A percentile compares a stretch with the other conserved stretches of the same genome.
These are phyloP conservation scores for Colletotrichum lentis DNA, from an alignment of 2,329 filamentous ascomycete species.

Conservation along the genomic window DNA sequence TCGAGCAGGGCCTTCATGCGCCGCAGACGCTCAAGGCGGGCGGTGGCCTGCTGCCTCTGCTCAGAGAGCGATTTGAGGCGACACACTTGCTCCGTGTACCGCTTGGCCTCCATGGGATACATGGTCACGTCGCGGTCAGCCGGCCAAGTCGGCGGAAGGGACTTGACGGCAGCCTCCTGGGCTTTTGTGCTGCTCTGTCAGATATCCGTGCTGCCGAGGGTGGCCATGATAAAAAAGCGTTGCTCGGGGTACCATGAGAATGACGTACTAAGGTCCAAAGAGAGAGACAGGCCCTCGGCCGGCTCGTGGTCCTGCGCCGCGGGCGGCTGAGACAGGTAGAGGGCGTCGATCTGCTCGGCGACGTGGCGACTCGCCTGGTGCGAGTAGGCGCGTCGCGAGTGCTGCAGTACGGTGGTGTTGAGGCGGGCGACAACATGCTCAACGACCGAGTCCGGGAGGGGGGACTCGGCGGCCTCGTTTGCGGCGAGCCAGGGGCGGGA, in stretches of 20 bases:
- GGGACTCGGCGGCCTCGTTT: conserved; percentile 54
- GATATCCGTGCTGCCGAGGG: background rate
- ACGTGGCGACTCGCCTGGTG: conserved; percentile 75
- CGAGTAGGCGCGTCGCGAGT: conserved; percentile 71
- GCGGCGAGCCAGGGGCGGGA: conserved; percentile 61
- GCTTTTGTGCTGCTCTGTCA: conserved; percentile 44
- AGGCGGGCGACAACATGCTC: conserved; percentile 66
- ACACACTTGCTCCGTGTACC: conserved; percentile 60
- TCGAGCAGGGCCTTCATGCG: conserved; percentile 60
- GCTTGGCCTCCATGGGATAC: conserved; percentile 57
- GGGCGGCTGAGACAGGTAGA: conserved; percentile 62
- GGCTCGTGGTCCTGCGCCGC: conserved; percentile 46
- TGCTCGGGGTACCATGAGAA: no score
- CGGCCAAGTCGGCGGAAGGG: conserved; percentile 59
- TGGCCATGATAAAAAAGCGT: background rate
- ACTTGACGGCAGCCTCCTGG: conserved; percentile 53
- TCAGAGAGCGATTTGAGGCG: conserved; percentile 60
- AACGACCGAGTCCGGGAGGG: conserved; percentile 58
- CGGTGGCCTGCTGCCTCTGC: conserved; percentile 50
- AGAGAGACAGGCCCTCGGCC: conserved; percentile 52
- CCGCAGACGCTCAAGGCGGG: conserved; percentile 57
- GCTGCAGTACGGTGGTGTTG: conserved; percentile 70
- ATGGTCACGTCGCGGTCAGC: conserved; percentile 48
- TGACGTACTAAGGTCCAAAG: conserved; percentile 56
- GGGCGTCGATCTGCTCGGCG: conserved; percentile 74